A percentile compares a stretch with the other conserved stretches of the same genome.
Conservation (phyloP, 345 rosid species). For the Brassica juncea region DNA sequence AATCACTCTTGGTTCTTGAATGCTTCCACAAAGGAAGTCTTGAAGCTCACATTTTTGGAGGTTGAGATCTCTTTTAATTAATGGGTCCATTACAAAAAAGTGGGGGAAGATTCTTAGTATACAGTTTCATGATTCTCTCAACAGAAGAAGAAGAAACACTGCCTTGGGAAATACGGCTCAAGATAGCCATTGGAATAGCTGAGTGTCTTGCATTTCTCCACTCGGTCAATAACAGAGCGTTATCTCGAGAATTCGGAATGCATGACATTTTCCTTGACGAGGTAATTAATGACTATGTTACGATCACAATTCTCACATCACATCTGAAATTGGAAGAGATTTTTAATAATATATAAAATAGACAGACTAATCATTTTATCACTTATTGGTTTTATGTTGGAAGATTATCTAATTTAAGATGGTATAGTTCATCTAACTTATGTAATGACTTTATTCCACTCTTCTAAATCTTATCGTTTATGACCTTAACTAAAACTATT, state of each 20-base stretch:
- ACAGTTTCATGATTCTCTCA: not conserved
- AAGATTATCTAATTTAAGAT: too few relatives aligned
- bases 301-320: not conserved
- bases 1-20: constrained; percentile 10
- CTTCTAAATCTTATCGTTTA: not conserved
- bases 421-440: too few relatives aligned
- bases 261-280: constrained; percentile 22
- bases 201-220: constrained; percentile 24
- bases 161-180: constrained; percentile 23
- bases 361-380: too few relatives aligned
- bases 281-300: constrained; percentile 18
- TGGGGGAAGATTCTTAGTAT: not conserved
- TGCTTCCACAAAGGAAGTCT: constrained; percentile 10
- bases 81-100: not conserved
- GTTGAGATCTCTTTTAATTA: constrained; percentile 22
- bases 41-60: constrained; percentile 11
- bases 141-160: constrained; percentile 20
- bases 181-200: constrained; percentile 31
- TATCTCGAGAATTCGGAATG: constrained; percentile 17
- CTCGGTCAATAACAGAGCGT: not conserved
- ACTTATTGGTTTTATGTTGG: too few relatives aligned
- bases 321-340: too few relatives aligned
- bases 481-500: not conserved
- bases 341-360: too few relatives aligned
- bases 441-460: not conserved